Evolutionary conservation across 257 asterid species (phyloP).

Genomic region (Datura wrightii): DNA sequence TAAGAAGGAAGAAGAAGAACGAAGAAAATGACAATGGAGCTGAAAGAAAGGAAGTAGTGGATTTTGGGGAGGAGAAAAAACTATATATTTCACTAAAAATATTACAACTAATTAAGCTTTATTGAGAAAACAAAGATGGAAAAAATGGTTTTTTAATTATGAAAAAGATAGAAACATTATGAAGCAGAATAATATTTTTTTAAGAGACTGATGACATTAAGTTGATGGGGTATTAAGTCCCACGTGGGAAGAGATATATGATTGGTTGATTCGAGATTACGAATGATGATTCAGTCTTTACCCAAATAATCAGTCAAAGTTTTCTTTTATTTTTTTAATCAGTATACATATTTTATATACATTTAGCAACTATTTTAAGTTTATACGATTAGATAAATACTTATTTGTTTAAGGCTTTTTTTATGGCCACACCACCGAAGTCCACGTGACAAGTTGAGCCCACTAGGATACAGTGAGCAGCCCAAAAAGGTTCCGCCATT

Average conservation of each 20-base stretch:
- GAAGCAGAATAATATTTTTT: background rate
- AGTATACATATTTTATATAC: too few species aligned
- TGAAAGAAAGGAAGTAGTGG: background rate
- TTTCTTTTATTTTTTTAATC: too few species aligned
- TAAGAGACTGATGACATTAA: too few species aligned
- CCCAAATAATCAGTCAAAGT: too few species aligned
- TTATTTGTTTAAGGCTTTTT: too few species aligned
- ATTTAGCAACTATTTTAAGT: too few species aligned
- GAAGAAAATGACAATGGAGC: background rate
- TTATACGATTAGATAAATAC: too few species aligned
- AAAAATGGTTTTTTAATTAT: too few species aligned
- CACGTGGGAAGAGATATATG: conserved; percentile 72
- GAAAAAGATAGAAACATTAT: background rate
- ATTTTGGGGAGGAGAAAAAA: background rate
- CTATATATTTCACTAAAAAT: too few species aligned
- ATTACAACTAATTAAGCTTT: too few species aligned
- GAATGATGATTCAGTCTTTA: conserved; percentile 39
- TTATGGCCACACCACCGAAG: background rate
- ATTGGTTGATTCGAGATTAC: conserved; percentile 80
- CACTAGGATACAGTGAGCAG: background rate
- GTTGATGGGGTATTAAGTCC: conserved; percentile 32
- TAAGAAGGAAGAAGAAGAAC: background rate
- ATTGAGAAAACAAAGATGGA: too few species aligned
- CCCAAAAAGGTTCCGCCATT: background rate
- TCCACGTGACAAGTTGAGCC: background rate